Conservation (phyloP, 2,329 filamentous ascomycete genomes). For the Colletotrichum falcatum region DNA sequence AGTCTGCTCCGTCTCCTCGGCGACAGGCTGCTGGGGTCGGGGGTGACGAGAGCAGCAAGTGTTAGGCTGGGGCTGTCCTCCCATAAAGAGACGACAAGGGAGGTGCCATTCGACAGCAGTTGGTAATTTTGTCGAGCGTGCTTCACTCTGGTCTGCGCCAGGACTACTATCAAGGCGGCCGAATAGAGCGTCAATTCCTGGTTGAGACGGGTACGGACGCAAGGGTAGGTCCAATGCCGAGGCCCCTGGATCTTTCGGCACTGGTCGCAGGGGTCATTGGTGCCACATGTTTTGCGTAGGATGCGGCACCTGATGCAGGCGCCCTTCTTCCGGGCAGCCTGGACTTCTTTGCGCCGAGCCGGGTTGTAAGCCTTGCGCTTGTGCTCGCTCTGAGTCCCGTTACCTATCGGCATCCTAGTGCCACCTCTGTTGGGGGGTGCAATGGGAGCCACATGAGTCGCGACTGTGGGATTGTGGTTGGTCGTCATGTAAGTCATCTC, state of each 20-base stretch:
- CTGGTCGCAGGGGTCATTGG: conserved; percentile 71
- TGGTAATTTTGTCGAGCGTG: conserved; percentile 63
- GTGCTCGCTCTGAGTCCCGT: conserved; percentile 41
- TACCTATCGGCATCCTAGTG: conserved; percentile 59
- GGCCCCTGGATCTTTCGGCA: conserved; percentile 73
- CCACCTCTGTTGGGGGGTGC: conserved; percentile 55
- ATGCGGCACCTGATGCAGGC: conserved; percentile 76
- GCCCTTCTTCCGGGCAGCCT: conserved; percentile 73
- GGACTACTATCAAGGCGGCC: conserved; percentile 71
- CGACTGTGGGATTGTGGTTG: conserved; percentile 39
- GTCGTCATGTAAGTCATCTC: conserved; percentile 63
- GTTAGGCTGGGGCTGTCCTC: conserved; percentile 40
- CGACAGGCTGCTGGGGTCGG: conserved; percentile 21
- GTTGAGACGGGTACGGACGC: conserved; percentile 71
- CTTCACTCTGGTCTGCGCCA: conserved; percentile 71
- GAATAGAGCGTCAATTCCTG: conserved; percentile 73
- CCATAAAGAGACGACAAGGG: conserved; percentile 39
- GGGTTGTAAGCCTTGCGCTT: conserved; percentile 53
- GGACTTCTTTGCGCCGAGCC: conserved; percentile 71
- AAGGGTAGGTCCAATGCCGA: conserved; percentile 74
- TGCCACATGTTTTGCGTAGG: conserved; percentile 74
- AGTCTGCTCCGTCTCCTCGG: conserved; percentile 21
- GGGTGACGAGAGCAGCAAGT: conserved; percentile 40
- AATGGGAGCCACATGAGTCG: conserved; percentile 39
- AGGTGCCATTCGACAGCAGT: conserved; percentile 61